Evolutionary conservation across 305 asterid genomes (phyloP).

Genomic region (Fraxinus sp.): DNA sequence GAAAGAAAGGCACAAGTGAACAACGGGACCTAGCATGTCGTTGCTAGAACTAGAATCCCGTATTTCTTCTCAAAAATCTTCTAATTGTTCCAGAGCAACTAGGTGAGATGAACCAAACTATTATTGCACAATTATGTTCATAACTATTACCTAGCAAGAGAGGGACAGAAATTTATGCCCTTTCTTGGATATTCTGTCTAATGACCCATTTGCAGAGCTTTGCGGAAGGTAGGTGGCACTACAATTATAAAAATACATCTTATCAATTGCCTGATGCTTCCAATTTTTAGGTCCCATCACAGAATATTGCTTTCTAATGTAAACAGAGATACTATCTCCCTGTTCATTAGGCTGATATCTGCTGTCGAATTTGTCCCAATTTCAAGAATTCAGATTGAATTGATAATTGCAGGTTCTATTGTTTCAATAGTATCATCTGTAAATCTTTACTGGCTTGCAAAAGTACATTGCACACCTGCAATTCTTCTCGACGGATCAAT

Average conservation of each 20-base stretch:
- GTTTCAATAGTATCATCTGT: not conserved
- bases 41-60: not conserved
- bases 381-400: not conserved
- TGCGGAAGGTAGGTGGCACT: not conserved
- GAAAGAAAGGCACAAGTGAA: slow-evolving; percentile 28
- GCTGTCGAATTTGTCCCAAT: not conserved
- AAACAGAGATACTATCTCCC: not conserved
- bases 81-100: not conserved
- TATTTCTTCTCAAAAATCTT: not conserved
- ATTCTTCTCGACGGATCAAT: not conserved
- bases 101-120: not conserved
- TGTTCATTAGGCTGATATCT: not conserved
- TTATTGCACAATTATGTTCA: not conserved
- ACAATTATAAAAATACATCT: not conserved
- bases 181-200: not conserved
- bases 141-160: not conserved
- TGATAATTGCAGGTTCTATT: not conserved
- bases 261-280: slow-evolving; percentile 8
- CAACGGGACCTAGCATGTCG: not conserved
- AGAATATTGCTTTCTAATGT: not conserved
- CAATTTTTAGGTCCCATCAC: not conserved
- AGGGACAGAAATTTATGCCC: not conserved
- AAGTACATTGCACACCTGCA: not conserved
- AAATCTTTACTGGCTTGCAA: not conserved
- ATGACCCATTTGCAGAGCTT: not conserved